Base-by-base conservation (phyloP, 768 basidiomycete genomes). In the Psilocybe cubensis region DNA sequence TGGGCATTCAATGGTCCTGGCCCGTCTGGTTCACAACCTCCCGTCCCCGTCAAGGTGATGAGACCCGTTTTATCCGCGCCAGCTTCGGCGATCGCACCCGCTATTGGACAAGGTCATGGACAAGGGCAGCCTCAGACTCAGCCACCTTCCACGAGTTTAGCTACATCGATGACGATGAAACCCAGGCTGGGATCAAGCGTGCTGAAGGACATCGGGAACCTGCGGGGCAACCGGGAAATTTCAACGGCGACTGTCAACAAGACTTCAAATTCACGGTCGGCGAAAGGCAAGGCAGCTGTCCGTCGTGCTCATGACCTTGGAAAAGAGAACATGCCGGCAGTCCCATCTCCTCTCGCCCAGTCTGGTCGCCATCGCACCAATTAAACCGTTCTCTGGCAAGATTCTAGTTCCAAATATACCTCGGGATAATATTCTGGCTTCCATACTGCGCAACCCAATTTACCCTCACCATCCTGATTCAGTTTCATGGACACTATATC, bases 1-100 rank as follows among this genome's bases (percentile, higher is more conserved):
- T 69, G 68, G 68, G 66, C 63, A 1, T 59, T 38, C 45, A 63
- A 40, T 4, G 42, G 42, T 29, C 27, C 33, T 2, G 54, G 49
- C 20, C 47, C 42, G 44, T 42, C 60, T 14, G 31, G 9, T 7
- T 9, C 31, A 14, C 14, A 38, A n/a, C 62, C 24, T 17, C 65
- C 64, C 27, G 43, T 54, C 2, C 59, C 62, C 5, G 58, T 63
- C 17, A 66, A 65, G 41, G 58, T 60, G 24, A 29, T 48, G 28
- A 56, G 52, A 38, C 58, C 63, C 6, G 41, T 31, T 12, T 27
- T 29, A 5, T 24, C 27, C 28, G 27, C 8, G 28, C 38, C 43
- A 33, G 27, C 52, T 9, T 43, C 50, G 35, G 49, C 53, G 31
- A 28, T 42, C 18, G 27, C 38, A n/a, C 40, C 24, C 23, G 29